A percentile compares a stretch with the other conserved stretches of the same genome.
phyloP scores from a whole-genome alignment of 768 basidiomycete genomes.

The Porpolomopsis calyptriformis region DNA sequence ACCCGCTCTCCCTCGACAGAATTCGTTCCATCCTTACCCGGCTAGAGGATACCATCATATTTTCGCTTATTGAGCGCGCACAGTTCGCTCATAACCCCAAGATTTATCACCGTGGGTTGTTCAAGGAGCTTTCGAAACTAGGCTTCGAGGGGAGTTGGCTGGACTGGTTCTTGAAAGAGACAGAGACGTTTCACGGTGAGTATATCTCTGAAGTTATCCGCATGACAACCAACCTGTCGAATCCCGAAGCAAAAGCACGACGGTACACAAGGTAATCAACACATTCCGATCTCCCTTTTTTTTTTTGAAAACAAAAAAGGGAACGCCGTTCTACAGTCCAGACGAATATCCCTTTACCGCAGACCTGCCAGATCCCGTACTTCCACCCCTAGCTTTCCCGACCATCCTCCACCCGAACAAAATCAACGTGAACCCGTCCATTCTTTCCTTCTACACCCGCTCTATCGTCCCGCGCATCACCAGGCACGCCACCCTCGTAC shows the following conservation, averaged over 20 bases:
- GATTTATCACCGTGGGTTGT: slow-evolving; percentile 74
- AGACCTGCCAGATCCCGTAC: slow-evolving; percentile 71
- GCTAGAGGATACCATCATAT: slow-evolving; percentile 98
- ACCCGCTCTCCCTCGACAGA: slow-evolving; percentile 79
- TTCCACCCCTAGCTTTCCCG: slow-evolving; percentile 65
- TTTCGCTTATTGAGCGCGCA: slow-evolving; percentile 91
- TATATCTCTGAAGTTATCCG: slow-evolving; percentile 1
- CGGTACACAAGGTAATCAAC: slow-evolving; percentile 76
- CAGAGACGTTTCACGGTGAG: slow-evolving; percentile 88
- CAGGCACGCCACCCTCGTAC: slow-evolving; percentile 50
- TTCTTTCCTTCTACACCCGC: slow-evolving; percentile 81
- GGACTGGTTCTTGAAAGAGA: slow-evolving; percentile 96
- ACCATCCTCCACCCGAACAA: slow-evolving; percentile 66
- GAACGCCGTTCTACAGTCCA: slow-evolving; percentile 44
- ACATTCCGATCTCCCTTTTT: background rate
- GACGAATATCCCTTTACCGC: slow-evolving; percentile 94
- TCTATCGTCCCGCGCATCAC: slow-evolving; percentile 88
- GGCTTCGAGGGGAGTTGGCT: slow-evolving; percentile 86
- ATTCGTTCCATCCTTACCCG: slow-evolving; percentile 82
- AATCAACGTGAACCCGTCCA: slow-evolving; percentile 80
- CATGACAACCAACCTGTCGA: no score
- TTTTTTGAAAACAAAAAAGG: background rate
- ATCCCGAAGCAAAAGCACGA: slow-evolving; percentile 84
- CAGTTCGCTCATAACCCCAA: slow-evolving; percentile 91
- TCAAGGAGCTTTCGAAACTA: slow-evolving; percentile 62